These are phyloP conservation scores for Mortierella claussenii DNA, from an alignment of 192 early-diverging fungal genomes.

Conservation along the genomic window DNA sequence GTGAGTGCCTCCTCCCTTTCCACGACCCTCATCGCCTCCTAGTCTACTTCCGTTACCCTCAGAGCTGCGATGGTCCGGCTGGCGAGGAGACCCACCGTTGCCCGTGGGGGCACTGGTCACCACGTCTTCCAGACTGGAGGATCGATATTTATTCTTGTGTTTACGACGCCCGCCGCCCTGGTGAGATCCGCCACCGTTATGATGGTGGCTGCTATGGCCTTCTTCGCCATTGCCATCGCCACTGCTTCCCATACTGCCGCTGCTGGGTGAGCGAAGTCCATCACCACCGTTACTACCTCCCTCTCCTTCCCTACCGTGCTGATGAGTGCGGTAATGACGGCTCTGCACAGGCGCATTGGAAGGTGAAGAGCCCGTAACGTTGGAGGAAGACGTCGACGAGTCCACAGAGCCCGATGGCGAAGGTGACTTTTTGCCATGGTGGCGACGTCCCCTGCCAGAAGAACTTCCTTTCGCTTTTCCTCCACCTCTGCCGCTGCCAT, in stretches of 20 bases:
- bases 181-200: background rate
- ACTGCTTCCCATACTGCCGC: constrained; percentile 11
- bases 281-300: constrained; percentile 1
- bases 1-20: background rate
- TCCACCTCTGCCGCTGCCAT: background rate
- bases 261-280: constrained; percentile 1
- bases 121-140: background rate
- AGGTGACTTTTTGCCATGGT: constrained; percentile 9
- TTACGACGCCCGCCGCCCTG: constrained; percentile 16
- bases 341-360: background rate
- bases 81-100: background rate
- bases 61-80: background rate
- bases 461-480: background rate
- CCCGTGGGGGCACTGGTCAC: background rate
- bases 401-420: constrained; percentile 18
- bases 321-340: constrained; percentile 12
- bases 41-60: background rate
- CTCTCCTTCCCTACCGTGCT: constrained; percentile 8
- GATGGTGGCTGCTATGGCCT: background rate
- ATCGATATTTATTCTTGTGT: constrained; percentile 23
- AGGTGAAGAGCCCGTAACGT: background rate
- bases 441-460: background rate
- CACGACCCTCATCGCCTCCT: background rate
- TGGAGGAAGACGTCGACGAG: constrained; percentile 1
- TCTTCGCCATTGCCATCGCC: background rate